Evolutionary conservation across 352 stramenopile genomes (phyloP), one percentile per base, ranked within the genome.

Genomic region (Phytophthora idaei): DNA sequence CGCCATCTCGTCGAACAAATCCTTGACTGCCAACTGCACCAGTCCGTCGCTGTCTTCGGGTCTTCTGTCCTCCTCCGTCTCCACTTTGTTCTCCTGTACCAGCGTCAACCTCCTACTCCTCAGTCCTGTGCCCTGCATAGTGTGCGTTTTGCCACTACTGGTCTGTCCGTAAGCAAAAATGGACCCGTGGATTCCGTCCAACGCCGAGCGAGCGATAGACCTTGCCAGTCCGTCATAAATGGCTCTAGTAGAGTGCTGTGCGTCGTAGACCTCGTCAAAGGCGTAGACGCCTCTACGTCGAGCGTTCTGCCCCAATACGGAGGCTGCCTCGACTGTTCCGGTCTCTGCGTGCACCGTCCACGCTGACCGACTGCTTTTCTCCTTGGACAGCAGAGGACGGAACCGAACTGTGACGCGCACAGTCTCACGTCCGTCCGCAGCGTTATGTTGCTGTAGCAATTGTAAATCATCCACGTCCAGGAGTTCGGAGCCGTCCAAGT

Each of bases 121-220:
- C 31, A 71, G 12, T 3, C 50, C 65, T 3, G 64, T 71, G n/a
- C 78, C 81, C 49, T 86, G 78, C 84, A 93, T 93, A 9, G 84
- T 93, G 63, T 87, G 77, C 55, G 84, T 94, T 61, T 95, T 95
- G 36, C 88, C 86, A 27, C 84, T 90, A 59, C 86, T 91, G 11
- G 88, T 95, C 57, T 95, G 88, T 46, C 88, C 86, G 60, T 93
- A 95, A 4, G 85, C 88, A 49, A 95, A 93, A 49, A 93, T 85
- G 9, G 88, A 91, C 12, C 84, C 90, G 61, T 95, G 90, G 57
- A 82, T 90, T 4, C 86, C 84, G 52, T 90, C 71, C 54, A 88
- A 73, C 11, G 88, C 88, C 25, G 83, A 90, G 7, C 87, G 77
- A 11, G 89, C 78, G 29, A 86, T 85, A 11, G 83, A 89, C 15